Base-by-base conservation (phyloP, 805 yeast species). In the Ogataea glucozyma region DNA sequence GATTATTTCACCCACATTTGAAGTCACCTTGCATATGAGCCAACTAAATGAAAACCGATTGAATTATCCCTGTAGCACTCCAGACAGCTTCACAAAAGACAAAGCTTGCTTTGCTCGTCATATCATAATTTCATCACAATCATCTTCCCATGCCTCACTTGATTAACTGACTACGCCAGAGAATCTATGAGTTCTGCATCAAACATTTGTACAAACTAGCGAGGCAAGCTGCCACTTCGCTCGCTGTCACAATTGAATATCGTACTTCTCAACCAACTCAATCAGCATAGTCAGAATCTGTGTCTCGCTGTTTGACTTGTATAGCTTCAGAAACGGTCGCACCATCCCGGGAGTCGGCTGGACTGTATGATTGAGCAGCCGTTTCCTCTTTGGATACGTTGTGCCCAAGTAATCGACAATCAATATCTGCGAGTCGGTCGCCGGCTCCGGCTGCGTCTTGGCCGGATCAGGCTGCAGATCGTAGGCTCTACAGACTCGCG, bases 331-430 rank as follows among this genome's bases (percentile, higher is more conserved):
- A 11, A 50, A 45, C 16, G 54, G 54, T 12, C 40, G 31, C 12
- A 50, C 31, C 54, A 50, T 50, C 3, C 14, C 41, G 11, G 48
- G 36, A 4, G 54, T 47, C 12, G 54, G 54, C 26, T 44, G 42
- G 26, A 50, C 45, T 5, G 51, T 40, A 32, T 47, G 46, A 21
- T 42, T 42, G 24, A 50, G 22, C 19, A 31, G 26, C 9, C 34
- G 13, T 23, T 31, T 11, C 7, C 19, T 31, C 7, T 19, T 32
- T 10, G 29, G 19, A 32, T 41, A 49, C 19, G 34, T 46, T 16
- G 41, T 21, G 4, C 39, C 30, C 26, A 51, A 31, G 34, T 48
- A 42, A 35, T 51, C 52, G 44, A 51, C 13, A 17, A 48, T 22
- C n/a, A 31, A n/a, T 17, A 29, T 26, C 39, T 52, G 49, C 4